Percentiles rank a stretch among this genome's conserved stretches.
phyloP scores from a whole-genome alignment of 2,329 filamentous ascomycete genomes.

The Ophiostoma pallidulum region DNA sequence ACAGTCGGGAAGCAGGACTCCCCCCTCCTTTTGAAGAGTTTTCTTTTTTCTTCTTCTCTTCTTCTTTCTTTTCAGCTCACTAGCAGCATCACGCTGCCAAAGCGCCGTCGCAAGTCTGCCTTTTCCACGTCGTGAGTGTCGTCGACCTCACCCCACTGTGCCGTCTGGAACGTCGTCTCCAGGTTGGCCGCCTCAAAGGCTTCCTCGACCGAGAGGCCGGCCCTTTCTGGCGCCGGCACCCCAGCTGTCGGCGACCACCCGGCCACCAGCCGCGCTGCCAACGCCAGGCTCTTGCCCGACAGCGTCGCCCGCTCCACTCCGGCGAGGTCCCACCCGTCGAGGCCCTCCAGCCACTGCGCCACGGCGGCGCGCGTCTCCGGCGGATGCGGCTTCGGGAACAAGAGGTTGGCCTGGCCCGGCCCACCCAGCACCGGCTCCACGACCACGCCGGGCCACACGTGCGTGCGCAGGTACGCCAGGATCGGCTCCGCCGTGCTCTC shows the following conservation, averaged over 20 bases:
- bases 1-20: too few relatives aligned
- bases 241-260: constrained; percentile 75
- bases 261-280: constrained; percentile 64
- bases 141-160: constrained; percentile 92
- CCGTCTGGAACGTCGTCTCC: constrained; percentile 85
- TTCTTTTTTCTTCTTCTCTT: background rate
- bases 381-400: constrained; percentile 65
- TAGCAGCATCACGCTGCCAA: constrained; percentile 77
- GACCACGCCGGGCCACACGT: constrained; percentile 75
- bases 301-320: constrained; percentile 76
- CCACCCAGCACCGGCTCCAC: constrained; percentile 69
- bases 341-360: constrained; percentile 61
- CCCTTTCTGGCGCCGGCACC: constrained; percentile 33
- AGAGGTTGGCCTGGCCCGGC: constrained; percentile 53
- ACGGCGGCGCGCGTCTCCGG: constrained; percentile 69
- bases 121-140: constrained; percentile 95
- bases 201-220: constrained; percentile 67
- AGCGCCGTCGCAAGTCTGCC: constrained; percentile 77
- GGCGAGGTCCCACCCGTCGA: constrained; percentile 73
- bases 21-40: too few relatives aligned
- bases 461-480: constrained; percentile 57
- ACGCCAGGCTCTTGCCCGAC: constrained; percentile 77
- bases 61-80: constrained; percentile 7
- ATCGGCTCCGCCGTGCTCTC: constrained; percentile 59
- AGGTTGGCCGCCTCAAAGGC: constrained; percentile 68